Conservation (phyloP, 2,329 filamentous ascomycete species). For the Dothistroma septosporum region DNA sequence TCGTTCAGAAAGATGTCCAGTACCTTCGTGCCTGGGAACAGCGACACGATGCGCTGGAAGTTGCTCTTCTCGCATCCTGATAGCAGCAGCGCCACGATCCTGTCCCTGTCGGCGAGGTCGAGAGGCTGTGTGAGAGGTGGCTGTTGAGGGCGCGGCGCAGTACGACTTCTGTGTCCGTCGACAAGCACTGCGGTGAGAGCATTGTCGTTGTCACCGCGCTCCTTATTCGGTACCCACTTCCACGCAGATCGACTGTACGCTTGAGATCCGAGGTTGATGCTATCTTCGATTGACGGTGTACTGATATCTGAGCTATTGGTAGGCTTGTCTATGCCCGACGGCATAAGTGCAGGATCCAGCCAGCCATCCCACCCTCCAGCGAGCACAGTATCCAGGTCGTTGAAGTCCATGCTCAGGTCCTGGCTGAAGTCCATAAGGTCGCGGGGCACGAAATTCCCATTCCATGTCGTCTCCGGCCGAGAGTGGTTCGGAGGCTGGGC, state of each 20-base stretch:
- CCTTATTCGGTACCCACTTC: conserved; percentile 19
- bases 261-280: conserved; percentile 20
- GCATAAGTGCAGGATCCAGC: conserved; percentile 17
- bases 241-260: conserved; percentile 21
- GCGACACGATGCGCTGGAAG: conserved; percentile 19
- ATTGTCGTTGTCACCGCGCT: conserved; percentile 15
- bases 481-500: background rate
- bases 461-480: conserved; percentile 12
- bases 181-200: conserved; percentile 14
- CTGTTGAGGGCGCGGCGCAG: conserved; percentile 8
- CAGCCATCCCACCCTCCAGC: conserved; percentile 17
- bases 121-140: conserved; percentile 12
- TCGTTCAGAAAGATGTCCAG: conserved; percentile 21
- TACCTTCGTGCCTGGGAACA: conserved; percentile 18
- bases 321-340: conserved; percentile 7
- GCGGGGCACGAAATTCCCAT: conserved; percentile 16
- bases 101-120: conserved; percentile 15
- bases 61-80: conserved; percentile 18
- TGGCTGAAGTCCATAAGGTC: conserved; percentile 24
- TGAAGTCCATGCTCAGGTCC: conserved; percentile 21
- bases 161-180: conserved; percentile 16
- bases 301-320: conserved; percentile 9
- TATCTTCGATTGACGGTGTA: conserved; percentile 20
- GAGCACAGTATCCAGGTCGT: conserved; percentile 19
- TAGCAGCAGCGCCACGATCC: conserved; percentile 20